Base-by-base conservation (phyloP, 2,329 filamentous ascomycete genomes). In the Fusarium guadeloupense region DNA sequence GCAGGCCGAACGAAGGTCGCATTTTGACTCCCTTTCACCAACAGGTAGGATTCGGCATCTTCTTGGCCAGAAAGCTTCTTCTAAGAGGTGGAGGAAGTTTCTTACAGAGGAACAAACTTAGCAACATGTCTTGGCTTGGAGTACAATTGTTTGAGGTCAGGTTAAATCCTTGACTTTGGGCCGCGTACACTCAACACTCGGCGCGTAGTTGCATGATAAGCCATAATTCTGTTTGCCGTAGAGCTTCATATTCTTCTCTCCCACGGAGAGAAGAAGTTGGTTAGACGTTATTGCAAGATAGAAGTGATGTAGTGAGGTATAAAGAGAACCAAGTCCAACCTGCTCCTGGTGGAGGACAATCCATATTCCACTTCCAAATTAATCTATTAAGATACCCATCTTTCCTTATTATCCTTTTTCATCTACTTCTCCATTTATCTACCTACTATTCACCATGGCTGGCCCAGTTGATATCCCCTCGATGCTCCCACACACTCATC, bases 191-290 rank as follows among this genome's bases (percentile, higher is more conserved):
- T 28, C n/a, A 6, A 23, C 14, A n/a, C 19, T 21, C 20, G 59
- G 59, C 60, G 60, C 60, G 9, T 64, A 63, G 19, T 41, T 56
- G 60, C 54, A 56, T 54, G 25, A 28, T 5, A 12, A 50, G 28
- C 14, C 20, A 41, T 30, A 13, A 5, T 16, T 13, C n/a, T 13
- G 13, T 4, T 39, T 20, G n/a, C 20, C 40, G n/a, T 19, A 14
- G 31, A 25, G 37, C n/a, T 46, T 17, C 25, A 17, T 37, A 9
- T 8, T 13, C 19, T 19, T 14, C 21, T 41, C 8, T 21, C n/a
- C 25, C 17, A 6, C 13, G 13, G 9, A 3, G 14, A 14, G 12
- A 38, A 6, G 5, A 23, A 3, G 4, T 5, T 38, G 12, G 5
- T 9, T 3, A 3, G 7, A 9, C 6, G 5, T 2, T 1, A 5